Base-by-base conservation (phyloP, 2,329 filamentous ascomycete species). In the Diplodia scrobiculata region DNA sequence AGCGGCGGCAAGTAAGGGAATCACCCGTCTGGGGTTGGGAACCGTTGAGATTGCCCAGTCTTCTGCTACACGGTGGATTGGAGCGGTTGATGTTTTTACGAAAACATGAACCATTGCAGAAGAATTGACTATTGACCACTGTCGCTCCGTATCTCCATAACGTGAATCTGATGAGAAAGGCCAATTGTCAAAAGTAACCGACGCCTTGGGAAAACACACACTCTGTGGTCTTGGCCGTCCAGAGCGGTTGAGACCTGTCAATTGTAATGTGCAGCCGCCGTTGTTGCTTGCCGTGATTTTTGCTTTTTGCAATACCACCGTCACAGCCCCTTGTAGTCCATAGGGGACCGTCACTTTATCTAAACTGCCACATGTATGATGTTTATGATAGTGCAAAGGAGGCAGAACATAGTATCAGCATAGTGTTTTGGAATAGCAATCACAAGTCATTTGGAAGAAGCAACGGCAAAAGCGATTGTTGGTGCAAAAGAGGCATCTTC, bases 1-100 rank as follows among this genome's bases (percentile, higher is more conserved):
- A 34, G 19, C 25, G 17, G 45, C 34, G 48, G 65, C 11, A 66
- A 66, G 50, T 66, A 63, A 34, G 36, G 29, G n/a, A n/a, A 10
- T 11, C 14, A 36, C 34, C 19, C 10, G 1, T 9, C 7, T 58
- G 53, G 21, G 7, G 32, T 32, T 11, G 27, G 9, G 14, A 10
- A 10, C 27, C 51, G 29, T 29, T 10, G 11, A 41, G 21, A 11
- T 27, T 25, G 32, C n/a, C 11, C 5, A 27, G 34, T 10, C 34
- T 41, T n/a, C n/a, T 19, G 53, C 34, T 45, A 21, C 48, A 21
- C 13, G 5, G 19, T 5, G 14, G 10, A n/a, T 13, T 27, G 11
- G 27, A 41, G 53, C 3, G 34, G 10, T 29, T n/a, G 2, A 25
- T 25, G 19, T 11, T n/a, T 34, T 27, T 17, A 36, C 19, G 7